phyloP scores from a whole-genome alignment of 768 basidiomycete species.

The Gyrodon lividus region DNA sequence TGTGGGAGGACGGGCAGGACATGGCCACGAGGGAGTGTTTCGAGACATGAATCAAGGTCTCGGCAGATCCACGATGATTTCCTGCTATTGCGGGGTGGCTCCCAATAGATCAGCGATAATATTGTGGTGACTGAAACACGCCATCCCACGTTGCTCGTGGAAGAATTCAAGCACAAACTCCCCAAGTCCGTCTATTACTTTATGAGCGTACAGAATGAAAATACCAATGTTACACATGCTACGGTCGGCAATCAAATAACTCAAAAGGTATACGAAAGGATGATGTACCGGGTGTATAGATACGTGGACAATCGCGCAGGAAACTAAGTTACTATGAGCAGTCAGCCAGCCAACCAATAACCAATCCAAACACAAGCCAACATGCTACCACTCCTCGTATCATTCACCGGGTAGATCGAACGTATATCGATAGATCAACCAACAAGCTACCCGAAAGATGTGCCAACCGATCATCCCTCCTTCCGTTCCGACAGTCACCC shows the following conservation, averaged over 20 bases:
- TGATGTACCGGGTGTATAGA: not conserved
- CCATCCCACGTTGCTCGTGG: too few relatives aligned
- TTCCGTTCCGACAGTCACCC: constrained; percentile 16
- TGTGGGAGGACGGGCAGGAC: constrained; percentile 15
- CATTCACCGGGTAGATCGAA: not conserved
- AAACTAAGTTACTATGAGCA: not conserved
- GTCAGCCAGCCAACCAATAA: constrained; percentile 2
- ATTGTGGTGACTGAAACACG: too few relatives aligned
- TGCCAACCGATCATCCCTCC: not conserved
- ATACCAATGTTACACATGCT: constrained; percentile 15
- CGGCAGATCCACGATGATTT: too few relatives aligned
- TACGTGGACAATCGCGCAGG: not conserved
- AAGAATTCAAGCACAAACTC: not conserved
- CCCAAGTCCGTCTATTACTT: constrained; percentile 28
- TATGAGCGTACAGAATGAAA: constrained; percentile 21
- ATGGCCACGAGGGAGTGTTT: not conserved
- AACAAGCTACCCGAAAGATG: not conserved
- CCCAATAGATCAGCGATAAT: too few relatives aligned
- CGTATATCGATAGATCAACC: constrained; percentile 11
- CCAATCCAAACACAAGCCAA: not conserved
- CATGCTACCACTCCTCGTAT: not conserved
- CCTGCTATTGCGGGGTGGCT: too few relatives aligned
- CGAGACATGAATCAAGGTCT: too few relatives aligned
- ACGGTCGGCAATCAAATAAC: constrained; percentile 2
- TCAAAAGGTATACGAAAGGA: constrained; percentile 11